These are phyloP conservation scores for Fraxinus floribunda DNA, from an alignment of 305 asterid genomes.

Conservation along the genomic window DNA sequence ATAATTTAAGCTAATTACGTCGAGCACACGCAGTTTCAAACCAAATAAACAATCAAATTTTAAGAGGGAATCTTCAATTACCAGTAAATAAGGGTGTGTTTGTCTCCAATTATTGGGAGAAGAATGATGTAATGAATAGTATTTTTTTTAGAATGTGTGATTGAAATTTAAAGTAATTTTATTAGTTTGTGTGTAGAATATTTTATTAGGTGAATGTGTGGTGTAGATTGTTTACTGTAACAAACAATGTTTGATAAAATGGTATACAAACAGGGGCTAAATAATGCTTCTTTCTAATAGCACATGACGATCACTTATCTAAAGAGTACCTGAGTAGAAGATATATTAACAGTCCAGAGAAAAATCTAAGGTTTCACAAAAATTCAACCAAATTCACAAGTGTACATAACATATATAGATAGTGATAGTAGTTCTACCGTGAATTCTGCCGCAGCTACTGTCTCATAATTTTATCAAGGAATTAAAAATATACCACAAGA, in stretches of 20 bases:
- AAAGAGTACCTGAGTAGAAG: background rate
- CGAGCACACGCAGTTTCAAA: background rate
- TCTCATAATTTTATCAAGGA: conserved; percentile 17
- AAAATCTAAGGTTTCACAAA: background rate
- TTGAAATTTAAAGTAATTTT: too few species aligned
- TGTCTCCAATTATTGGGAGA: too few species aligned
- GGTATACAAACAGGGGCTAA: too few species aligned
- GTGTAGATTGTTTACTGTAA: too few species aligned
- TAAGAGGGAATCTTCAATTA: background rate
- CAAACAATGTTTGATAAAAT: too few species aligned
- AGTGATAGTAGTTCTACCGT: conserved; percentile 27
- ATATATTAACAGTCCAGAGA: background rate
- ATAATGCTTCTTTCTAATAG: background rate
- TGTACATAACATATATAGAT: background rate
- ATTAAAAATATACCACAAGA: background rate
- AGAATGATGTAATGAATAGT: too few species aligned
- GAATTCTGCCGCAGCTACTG: conserved; percentile 49
- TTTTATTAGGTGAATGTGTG: too few species aligned
- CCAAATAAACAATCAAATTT: background rate
- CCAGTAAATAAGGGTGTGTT: background rate
- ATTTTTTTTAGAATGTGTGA: too few species aligned
- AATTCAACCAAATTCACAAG: background rate
- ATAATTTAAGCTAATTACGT: background rate
- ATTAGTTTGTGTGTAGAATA: too few species aligned
- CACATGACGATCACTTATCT: background rate